These are phyloP conservation scores for Russula emetica DNA, from an alignment of 768 basidiomycete genomes.

Conservation along the genomic window DNA sequence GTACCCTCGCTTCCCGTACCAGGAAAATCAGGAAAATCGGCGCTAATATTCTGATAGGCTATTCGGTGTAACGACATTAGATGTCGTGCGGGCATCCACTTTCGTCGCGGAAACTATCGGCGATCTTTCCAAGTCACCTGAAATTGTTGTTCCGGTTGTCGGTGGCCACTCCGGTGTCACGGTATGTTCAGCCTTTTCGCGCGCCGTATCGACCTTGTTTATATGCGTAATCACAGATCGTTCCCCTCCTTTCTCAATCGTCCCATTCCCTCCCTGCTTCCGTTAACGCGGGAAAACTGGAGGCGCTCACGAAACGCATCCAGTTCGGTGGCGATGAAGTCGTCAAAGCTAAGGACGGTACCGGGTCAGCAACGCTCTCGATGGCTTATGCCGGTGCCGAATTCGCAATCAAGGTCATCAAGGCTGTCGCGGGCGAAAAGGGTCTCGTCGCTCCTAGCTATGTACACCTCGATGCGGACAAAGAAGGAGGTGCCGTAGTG, in stretches of 20 bases:
- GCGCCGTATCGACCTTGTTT: background rate
- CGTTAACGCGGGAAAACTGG: constrained; percentile 45
- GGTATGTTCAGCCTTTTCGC: constrained; percentile 39
- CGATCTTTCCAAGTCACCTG: constrained; percentile 55
- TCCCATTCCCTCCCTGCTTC: constrained; percentile 67
- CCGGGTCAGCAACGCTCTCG: constrained; percentile 92
- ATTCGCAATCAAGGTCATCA: constrained; percentile 79
- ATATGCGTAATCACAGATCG: constrained; percentile 50
- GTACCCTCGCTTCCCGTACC: constrained; percentile 38
- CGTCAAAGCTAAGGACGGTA: constrained; percentile 93
- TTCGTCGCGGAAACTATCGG: constrained; percentile 81
- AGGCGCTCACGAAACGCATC: constrained; percentile 73
- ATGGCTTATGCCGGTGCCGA: constrained; percentile 95
- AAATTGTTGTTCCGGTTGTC: constrained; percentile 80
- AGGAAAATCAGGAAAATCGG: background rate
- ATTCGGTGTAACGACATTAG: constrained; percentile 97
- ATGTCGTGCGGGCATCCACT: constrained; percentile 96
- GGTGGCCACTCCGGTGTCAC: constrained; percentile 95
- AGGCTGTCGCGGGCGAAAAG: constrained; percentile 83
- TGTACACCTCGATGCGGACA: constrained; percentile 72
- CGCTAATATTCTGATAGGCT: constrained; percentile 48
- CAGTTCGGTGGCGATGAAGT: constrained; percentile 98
- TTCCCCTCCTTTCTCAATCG: constrained; percentile 90
- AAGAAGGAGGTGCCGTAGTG: constrained; percentile 65
- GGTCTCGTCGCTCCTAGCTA: constrained; percentile 81